These are phyloP conservation scores for Quercus tomentella DNA, from an alignment of 331 rosid genomes.

Conservation along the genomic window DNA sequence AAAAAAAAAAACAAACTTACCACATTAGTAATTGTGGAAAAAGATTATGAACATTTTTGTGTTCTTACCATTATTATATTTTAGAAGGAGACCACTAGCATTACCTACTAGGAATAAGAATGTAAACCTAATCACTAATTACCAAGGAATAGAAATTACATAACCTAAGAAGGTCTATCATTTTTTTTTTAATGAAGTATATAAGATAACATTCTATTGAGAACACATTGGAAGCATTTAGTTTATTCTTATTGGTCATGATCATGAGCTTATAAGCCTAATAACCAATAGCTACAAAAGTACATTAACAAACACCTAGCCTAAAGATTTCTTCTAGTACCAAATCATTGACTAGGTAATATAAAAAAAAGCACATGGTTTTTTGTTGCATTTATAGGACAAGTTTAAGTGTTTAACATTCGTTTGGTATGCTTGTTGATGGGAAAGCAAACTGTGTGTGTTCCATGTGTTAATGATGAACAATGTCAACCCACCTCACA, in stretches of 20 bases:
- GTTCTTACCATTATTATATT: too few relatives aligned
- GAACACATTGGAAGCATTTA: background rate
- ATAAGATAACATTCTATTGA: background rate
- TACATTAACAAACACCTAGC: background rate
- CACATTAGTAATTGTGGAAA: too few relatives aligned
- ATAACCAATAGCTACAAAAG: background rate
- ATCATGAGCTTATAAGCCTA: background rate
- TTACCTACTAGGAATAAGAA: too few relatives aligned
- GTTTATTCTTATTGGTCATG: background rate
- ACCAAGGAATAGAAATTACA: background rate
- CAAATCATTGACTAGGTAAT: background rate
- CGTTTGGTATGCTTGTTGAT: background rate
- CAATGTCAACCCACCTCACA: conserved; percentile 22
- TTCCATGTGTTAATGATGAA: background rate
- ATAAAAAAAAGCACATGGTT: background rate
- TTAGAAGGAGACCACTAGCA: too few relatives aligned
- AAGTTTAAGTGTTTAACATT: background rate
- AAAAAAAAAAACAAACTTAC: too few relatives aligned
- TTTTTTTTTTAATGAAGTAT: too few relatives aligned
- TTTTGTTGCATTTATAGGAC: background rate
- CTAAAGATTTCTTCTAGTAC: background rate
- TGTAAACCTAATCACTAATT: too few relatives aligned
- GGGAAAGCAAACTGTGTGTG: background rate
- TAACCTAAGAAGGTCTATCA: background rate
- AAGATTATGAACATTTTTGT: too few relatives aligned